Evolutionary conservation across 805 yeast genomes (phyloP).

Genomic region (Saccharomycopsis microspora): DNA sequence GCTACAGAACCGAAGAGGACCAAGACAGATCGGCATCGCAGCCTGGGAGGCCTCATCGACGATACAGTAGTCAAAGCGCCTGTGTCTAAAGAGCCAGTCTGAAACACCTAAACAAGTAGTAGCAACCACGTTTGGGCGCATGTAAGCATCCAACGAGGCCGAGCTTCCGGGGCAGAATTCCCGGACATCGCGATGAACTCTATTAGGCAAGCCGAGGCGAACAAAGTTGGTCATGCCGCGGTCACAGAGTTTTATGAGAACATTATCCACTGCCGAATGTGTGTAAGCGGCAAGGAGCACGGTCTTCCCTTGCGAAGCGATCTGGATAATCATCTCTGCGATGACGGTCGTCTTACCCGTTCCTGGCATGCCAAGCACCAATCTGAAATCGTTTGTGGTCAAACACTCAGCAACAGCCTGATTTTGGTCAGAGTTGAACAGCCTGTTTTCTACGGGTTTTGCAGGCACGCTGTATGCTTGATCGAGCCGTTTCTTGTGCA

Average conservation of each 20-base stretch:
- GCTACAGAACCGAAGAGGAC: slow-evolving; percentile 70
- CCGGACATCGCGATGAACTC: slow-evolving; percentile 52
- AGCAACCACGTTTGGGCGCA: slow-evolving; percentile 68
- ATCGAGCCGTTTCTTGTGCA: slow-evolving; percentile 19
- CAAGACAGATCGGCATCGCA: slow-evolving; percentile 81
- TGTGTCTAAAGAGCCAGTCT: slow-evolving; percentile 45
- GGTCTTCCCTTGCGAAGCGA: slow-evolving; percentile 50
- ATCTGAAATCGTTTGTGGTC: slow-evolving; percentile 58
- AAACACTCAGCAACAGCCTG: slow-evolving; percentile 57
- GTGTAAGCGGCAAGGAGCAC: slow-evolving; percentile 81
- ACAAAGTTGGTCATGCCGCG: slow-evolving; percentile 36
- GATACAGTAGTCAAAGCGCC: slow-evolving; percentile 81
- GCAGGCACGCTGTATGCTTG: too few relatives aligned
- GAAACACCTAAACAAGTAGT: slow-evolving; percentile 74
- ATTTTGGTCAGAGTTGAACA: slow-evolving; percentile 61
- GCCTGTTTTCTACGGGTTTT: slow-evolving; percentile 2
- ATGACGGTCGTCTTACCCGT: slow-evolving; percentile 86
- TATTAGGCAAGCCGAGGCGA: slow-evolving; percentile 51
- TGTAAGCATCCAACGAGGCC: slow-evolving; percentile 28
- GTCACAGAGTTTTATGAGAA: slow-evolving; percentile 56
- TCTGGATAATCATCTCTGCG: slow-evolving; percentile 52
- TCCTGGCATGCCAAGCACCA: slow-evolving; percentile 96
- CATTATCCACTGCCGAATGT: slow-evolving; percentile 93
- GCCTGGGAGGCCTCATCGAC: slow-evolving; percentile 96
- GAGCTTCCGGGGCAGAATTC: slow-evolving; percentile 32